Conservation (phyloP, 176 grass and related monocot species). For the bread wheat (Triticum aestivum) region IWGSC_CS_RefSeq_v2.1 NC_057795.1:220383633-220384132, state of each 20-base stretch:
- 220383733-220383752: no score
- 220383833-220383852: no score
- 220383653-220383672: no score
- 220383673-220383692: no score
- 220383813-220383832: no score
- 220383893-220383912: slow-evolving; percentile 6
- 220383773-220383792: no score
- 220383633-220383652: no score
- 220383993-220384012: slow-evolving; percentile 67
- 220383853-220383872: slow-evolving; percentile 51
- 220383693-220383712: no score
- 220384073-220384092: slow-evolving; percentile 22
- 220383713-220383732: no score
- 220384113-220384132: slow-evolving; percentile 21
- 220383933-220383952: slow-evolving; percentile 31
- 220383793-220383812: no score
- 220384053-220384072: background rate
- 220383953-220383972: slow-evolving; percentile 52
- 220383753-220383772: no score
- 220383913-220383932: slow-evolving; percentile 67
- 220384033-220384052: slow-evolving; percentile 38
- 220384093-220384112: slow-evolving; percentile 30
- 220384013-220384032: slow-evolving; percentile 41
- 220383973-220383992: slow-evolving; percentile 43
- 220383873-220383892: slow-evolving; percentile 29